Base-by-base conservation (phyloP, 345 rosid genomes). In the Schrenkiella parvula region DNA sequence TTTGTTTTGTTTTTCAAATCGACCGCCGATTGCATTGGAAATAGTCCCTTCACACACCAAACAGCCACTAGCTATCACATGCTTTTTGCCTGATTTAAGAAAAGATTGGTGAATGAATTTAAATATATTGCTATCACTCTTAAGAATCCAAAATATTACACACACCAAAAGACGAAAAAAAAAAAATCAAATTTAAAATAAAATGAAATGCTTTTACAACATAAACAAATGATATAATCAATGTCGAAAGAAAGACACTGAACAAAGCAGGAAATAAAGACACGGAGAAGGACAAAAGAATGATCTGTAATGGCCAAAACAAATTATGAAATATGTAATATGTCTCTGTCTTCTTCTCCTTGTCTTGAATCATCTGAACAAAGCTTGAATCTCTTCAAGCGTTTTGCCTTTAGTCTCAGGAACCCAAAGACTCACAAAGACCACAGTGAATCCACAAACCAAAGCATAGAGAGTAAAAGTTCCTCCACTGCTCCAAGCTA, bases 341-440 rank as follows among this genome's bases (percentile, higher is more conserved):
- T 9, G 42, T 68, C 31, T 60, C 43, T 39, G 28, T 61, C 25
- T 56, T 58, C 52, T 57, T 51, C 29, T 51, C 60, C 37, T 37
- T 48, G 60, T 74, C 50, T 74, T 51, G 41, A 42, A 78, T 92
- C 86, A 95, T 88, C 93, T 83, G 83, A 95, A 90, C 80, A 96
- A 89, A 58, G 78, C 72, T 60, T 95, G 99, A 78, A 95, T 91
- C 74, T 91, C 99, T 82, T 95, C 99, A 50, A 95, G 81, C 1
- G 91, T 75, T 77, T 88, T 88, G 52, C 97, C 98, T 79, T 89
- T 89, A 1, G 98, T 92, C 85, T 95, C 99, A 4, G 98, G 98
- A 60, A 95, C 98, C 82, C 85, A 95, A 26, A 88, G 53, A 21
- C 71, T 25, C 39, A 80, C 87, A 67, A 95, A 95, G 28, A 23